Evolutionary conservation across 2,329 filamentous ascomycete species (phyloP).

Genomic region (Penicillium sp.): DNA sequence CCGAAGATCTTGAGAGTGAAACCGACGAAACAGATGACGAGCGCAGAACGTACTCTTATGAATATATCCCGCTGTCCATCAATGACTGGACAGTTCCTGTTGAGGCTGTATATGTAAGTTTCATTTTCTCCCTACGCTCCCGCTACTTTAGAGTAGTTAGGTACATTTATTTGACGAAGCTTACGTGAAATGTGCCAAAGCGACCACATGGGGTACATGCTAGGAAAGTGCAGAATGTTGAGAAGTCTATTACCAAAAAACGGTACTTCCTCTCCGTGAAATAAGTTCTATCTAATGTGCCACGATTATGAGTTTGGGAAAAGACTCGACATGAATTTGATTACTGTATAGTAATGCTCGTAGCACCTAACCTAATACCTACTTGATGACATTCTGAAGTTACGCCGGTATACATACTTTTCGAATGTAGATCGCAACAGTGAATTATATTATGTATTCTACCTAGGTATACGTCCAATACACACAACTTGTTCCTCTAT

Average conservation of each 20-base stretch:
- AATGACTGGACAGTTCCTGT: constrained; percentile 15
- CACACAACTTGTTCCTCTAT: no score
- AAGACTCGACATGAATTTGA: no score
- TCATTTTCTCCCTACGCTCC: not conserved
- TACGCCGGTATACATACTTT: no score
- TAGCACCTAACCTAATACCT: no score
- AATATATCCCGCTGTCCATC: constrained; percentile 13
- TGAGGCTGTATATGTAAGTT: constrained; percentile 14
- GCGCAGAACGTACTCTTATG: constrained; percentile 12
- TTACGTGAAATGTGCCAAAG: not conserved
- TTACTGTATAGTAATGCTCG: no score
- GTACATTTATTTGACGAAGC: not conserved
- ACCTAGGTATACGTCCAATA: no score
- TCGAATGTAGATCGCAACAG: no score
- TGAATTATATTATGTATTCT: no score
- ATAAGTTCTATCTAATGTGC: not conserved
- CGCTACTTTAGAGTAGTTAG: not conserved
- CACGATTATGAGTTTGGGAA: not conserved
- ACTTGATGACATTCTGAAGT: no score
- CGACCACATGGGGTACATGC: constrained; percentile 15
- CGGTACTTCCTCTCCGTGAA: constrained; percentile 10
- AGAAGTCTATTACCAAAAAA: constrained; percentile 11
- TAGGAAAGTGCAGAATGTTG: constrained; percentile 2
- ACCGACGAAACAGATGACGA: constrained; percentile 5
- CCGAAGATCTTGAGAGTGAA: not conserved